phyloP scores from a whole-genome alignment of 139 green algal genomes.

The Chlamydomonas schloesseri region DNA sequence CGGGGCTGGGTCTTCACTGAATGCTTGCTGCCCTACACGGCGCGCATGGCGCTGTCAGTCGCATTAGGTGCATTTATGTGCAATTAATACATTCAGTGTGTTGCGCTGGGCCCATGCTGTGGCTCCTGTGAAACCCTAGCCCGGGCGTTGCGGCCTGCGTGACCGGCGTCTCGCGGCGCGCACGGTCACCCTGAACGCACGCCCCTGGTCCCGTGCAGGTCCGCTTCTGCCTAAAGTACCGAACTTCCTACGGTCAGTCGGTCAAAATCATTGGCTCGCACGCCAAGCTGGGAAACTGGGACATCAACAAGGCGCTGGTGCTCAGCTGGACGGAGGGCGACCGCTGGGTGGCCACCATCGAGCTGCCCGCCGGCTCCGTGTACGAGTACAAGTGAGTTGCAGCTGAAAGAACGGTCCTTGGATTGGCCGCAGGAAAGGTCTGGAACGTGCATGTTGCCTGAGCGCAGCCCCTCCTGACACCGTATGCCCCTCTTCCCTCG shows the following conservation, averaged over 20 bases:
- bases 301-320: slow-evolving; percentile 45
- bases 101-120: background rate
- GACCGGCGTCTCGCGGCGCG: no score
- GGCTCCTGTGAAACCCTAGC: background rate
- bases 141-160: no score
- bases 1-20: no score
- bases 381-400: slow-evolving; percentile 58
- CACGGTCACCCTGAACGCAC: no score
- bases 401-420: background rate
- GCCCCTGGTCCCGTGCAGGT: no score
- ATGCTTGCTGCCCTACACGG: no score
- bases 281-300: slow-evolving; percentile 54
- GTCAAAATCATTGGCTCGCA: slow-evolving; percentile 62
- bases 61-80: background rate
- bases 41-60: background rate
- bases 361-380: slow-evolving; percentile 48
- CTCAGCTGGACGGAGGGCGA: slow-evolving; percentile 48
- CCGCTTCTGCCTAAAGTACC: slow-evolving; percentile 57
- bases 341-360: slow-evolving; percentile 51
- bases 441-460: background rate
- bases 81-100: no score
- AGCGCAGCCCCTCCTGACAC: background rate
- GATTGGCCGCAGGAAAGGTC: background rate
- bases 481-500: no score
- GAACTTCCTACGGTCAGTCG: slow-evolving; percentile 50